phyloP scores from a whole-genome alignment of 78 protist species.

The Polysphondylium violaceum region DNA sequence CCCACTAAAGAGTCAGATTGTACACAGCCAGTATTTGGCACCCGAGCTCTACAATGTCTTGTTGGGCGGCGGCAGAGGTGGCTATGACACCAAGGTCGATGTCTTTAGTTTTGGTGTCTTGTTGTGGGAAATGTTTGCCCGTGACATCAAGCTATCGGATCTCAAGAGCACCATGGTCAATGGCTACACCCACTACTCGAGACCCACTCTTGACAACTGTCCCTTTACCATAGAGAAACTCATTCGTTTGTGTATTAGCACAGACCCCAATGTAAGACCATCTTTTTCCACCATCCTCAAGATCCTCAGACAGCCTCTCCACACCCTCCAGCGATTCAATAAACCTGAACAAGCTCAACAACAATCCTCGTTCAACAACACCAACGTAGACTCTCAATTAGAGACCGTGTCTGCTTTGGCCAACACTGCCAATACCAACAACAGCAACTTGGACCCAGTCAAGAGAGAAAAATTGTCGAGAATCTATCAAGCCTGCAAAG shows the following conservation, averaged over 20 bases:
- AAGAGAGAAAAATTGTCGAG: conserved; percentile 19
- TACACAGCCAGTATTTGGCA: conserved; percentile 63
- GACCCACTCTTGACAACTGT: conserved; percentile 67
- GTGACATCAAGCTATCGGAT: conserved; percentile 28
- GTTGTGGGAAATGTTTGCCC: conserved; percentile 78
- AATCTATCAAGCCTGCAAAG: conserved; percentile 8
- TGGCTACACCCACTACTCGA: conserved; percentile 53
- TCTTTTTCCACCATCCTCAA: conserved; percentile 59
- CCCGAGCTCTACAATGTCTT: conserved; percentile 61
- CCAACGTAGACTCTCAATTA: background rate
- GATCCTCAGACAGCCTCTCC: conserved; percentile 65
- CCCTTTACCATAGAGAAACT: conserved; percentile 68
- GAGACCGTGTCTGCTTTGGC: background rate
- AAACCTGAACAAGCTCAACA: conserved; percentile 8
- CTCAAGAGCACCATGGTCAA: conserved; percentile 33
- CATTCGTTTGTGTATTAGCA: conserved; percentile 40
- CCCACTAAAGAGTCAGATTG: conserved; percentile 19
- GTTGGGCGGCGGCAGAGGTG: conserved; percentile 52
- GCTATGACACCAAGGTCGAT: conserved; percentile 64
- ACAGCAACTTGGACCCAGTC: background rate
- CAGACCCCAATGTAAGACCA: conserved; percentile 66
- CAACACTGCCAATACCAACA: background rate
- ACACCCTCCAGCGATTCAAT: conserved; percentile 36
- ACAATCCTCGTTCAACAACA: background rate
- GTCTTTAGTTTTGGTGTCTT: conserved; percentile 72